Evolutionary conservation across 805 yeast genomes (phyloP).

Genomic region (Metschnikowia koreensis): DNA sequence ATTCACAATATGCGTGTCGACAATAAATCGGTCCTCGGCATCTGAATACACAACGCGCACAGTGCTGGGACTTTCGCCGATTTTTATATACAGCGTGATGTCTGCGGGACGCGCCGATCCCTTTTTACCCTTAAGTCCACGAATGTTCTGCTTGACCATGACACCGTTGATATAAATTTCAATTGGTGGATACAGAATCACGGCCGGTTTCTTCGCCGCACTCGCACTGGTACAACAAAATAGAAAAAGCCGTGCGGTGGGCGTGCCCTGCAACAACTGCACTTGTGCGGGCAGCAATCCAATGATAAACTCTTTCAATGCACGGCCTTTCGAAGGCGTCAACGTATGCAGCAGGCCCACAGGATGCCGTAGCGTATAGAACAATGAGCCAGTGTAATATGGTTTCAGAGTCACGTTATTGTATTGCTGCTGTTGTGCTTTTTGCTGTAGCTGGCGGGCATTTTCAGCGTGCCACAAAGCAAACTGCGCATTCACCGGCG

Average conservation of each 20-base stretch:
- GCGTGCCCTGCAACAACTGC: constrained; percentile 25
- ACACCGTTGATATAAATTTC: constrained; percentile 62
- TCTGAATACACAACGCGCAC: constrained; percentile 59
- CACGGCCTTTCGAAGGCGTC: constrained; percentile 46
- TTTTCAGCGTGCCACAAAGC: too few species aligned
- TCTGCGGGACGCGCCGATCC: constrained; percentile 87
- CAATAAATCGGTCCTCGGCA: constrained; percentile 47
- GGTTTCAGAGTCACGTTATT: background rate
- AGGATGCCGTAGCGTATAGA: constrained; percentile 48
- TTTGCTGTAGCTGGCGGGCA: too few species aligned
- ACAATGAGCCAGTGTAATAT: constrained; percentile 41
- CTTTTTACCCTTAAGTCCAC: constrained; percentile 71
- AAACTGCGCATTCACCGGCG: too few species aligned
- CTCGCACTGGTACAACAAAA: constrained; percentile 49
- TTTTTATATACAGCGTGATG: constrained; percentile 47
- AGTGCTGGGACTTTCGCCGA: constrained; percentile 29
- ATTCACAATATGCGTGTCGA: constrained; percentile 61
- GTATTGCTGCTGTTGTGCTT: too few species aligned
- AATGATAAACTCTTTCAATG: constrained; percentile 36
- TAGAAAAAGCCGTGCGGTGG: constrained; percentile 42
- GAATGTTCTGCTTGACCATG: constrained; percentile 40
- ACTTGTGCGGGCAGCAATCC: constrained; percentile 43
- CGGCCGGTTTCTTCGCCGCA: constrained; percentile 24
- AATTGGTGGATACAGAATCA: constrained; percentile 69
- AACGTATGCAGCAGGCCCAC: constrained; percentile 48